These are phyloP conservation scores for Xerocomus brunneocitrinus DNA, from an alignment of 768 basidiomycete genomes.

Conservation along the genomic window DNA sequence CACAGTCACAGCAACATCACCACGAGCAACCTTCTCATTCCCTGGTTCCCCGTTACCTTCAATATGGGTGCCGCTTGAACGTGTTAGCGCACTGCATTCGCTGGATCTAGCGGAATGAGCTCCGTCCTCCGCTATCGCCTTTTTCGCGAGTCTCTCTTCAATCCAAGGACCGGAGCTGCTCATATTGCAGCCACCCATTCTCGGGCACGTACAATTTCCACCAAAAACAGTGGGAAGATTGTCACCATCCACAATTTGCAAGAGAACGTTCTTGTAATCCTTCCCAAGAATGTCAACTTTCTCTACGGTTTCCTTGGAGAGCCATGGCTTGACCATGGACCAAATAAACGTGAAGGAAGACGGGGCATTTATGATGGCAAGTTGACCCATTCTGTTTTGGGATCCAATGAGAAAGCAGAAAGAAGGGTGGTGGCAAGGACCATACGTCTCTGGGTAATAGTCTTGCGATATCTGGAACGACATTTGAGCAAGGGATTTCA, in stretches of 20 bases:
- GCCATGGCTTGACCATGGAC: slow-evolving; percentile 64
- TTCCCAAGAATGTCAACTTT: slow-evolving; percentile 65
- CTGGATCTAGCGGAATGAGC: background rate
- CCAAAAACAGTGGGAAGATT: slow-evolving; percentile 58
- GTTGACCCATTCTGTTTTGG: slow-evolving; percentile 58
- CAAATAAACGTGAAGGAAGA: slow-evolving; percentile 71
- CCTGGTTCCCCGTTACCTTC: slow-evolving; percentile 1
- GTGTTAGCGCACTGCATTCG: slow-evolving; percentile 1
- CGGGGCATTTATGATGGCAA: slow-evolving; percentile 69
- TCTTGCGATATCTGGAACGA: slow-evolving; percentile 76
- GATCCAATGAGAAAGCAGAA: background rate
- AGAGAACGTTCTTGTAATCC: slow-evolving; percentile 52
- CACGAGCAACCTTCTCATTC: slow-evolving; percentile 8
- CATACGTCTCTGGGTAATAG: slow-evolving; percentile 74
- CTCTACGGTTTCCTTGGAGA: slow-evolving; percentile 64
- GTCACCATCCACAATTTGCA: slow-evolving; percentile 58
- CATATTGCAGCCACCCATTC: slow-evolving; percentile 52
- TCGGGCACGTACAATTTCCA: slow-evolving; percentile 59
- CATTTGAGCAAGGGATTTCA: slow-evolving; percentile 55
- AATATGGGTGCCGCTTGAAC: background rate
- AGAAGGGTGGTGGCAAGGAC: background rate
- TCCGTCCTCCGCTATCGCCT: slow-evolving; percentile 2
- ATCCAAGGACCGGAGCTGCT: slow-evolving; percentile 71
- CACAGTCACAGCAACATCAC: background rate
- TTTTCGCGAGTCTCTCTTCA: slow-evolving; percentile 42